Evolutionary conservation across 148 eudicot genomes (phyloP), one percentile per base, ranked within the genome.

Genomic region (Polygonum aviculare): DNA sequence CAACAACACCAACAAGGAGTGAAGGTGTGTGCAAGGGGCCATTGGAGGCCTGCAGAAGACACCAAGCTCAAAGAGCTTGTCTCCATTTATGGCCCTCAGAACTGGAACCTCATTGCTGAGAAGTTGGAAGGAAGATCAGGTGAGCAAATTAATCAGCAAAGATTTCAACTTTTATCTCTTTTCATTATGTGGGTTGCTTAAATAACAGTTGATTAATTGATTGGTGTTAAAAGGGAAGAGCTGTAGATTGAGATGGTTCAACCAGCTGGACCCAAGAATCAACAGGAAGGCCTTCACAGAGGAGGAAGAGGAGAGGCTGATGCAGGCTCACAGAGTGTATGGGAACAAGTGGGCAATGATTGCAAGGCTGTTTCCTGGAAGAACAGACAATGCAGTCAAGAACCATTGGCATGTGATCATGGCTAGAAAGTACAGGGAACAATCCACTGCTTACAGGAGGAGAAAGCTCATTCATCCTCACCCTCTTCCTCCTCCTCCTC

Each of bases 291-390:
- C 88, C 7, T 86, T 86, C 31, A 83, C 67, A 52, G 88, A 86
- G 55, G 88, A 86, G 73, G 88, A 86, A 62, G 88, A 86, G 31
- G 88, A 83, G 81, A 83, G 86, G 55, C 80, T 86, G 59, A 71
- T 86, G 82, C 84, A 82, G 16, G 83, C 88, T 38, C 88, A 86
- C 18, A 65, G 82, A 57, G 52, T 81, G 0, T 83, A 86, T 76
- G 88, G 88, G 12, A 86, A 83, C 81, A 86, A 83, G n/a, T 86
- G 88, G 88, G 86, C 88, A 3, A 72, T 86, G 84, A 86, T 86
- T 7, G 81, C 88, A 0, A 79, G 86, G 76, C 83, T 86, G 1
- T 86, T 86, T 40, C 86, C 86, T 0, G 88, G 88, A 1, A 83
- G 88, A 70, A 86, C 88, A 7, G 88, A 86, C 18, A 86, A 86